These are phyloP conservation scores for Pyrenochaeta sp. DNA, from an alignment of 2,329 filamentous ascomycete genomes.

Conservation along the genomic window DNA sequence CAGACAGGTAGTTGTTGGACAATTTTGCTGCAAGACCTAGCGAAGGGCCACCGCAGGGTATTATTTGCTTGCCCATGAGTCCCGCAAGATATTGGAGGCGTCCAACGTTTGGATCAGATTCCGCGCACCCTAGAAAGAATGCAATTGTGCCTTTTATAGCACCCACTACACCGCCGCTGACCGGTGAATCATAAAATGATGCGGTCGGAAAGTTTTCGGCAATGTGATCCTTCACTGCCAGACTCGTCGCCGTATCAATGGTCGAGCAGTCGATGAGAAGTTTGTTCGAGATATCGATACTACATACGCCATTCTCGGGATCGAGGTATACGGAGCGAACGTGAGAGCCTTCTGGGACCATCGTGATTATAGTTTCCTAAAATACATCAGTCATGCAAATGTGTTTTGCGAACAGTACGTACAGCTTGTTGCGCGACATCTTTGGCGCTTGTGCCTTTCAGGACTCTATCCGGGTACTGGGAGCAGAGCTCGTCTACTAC, in stretches of 20 bases:
- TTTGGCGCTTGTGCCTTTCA: slow-evolving; percentile 52
- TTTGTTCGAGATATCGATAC: slow-evolving; percentile 52
- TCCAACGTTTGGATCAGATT: slow-evolving; percentile 54
- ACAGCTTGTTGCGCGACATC: slow-evolving; percentile 61
- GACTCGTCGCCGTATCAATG: slow-evolving; percentile 61
- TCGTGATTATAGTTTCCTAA: slow-evolving; percentile 60
- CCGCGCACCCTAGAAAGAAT: slow-evolving; percentile 63
- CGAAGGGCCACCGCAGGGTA: slow-evolving; percentile 64
- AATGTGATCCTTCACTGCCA: slow-evolving; percentile 54
- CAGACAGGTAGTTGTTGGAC: slow-evolving; percentile 68
- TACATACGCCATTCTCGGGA: slow-evolving; percentile 52
- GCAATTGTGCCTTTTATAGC: slow-evolving; percentile 60
- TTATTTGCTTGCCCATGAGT: slow-evolving; percentile 62
- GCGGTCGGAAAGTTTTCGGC: slow-evolving; percentile 48
- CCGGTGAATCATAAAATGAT: slow-evolving; percentile 62
- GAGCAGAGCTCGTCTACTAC: slow-evolving; percentile 53
- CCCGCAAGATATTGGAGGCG: slow-evolving; percentile 55
- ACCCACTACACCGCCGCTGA: slow-evolving; percentile 62
- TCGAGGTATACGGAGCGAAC: slow-evolving; percentile 61
- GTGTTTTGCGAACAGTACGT: slow-evolving; percentile 14
- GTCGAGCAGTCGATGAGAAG: slow-evolving; percentile 64
- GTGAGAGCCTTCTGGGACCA: slow-evolving; percentile 62
- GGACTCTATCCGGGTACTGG: slow-evolving; percentile 50
- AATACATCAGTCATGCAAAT: slow-evolving; percentile 5
- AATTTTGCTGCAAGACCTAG: slow-evolving; percentile 66